Conservation (phyloP, 1,284 basidiomycete species). For the Ustilago sp. region DNA sequence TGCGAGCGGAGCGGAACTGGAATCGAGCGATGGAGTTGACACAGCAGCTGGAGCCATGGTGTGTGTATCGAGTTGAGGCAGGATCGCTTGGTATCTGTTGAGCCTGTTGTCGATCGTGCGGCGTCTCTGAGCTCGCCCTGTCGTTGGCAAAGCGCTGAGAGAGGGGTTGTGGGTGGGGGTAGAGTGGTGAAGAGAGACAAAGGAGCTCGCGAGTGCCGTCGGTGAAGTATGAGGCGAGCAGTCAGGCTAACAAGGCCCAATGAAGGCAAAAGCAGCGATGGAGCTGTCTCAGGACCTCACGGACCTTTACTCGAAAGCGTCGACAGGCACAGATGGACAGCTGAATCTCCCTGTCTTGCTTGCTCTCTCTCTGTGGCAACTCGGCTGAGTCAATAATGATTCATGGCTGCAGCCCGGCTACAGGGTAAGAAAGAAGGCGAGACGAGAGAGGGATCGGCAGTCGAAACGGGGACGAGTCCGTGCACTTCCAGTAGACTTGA, state of each 20-base stretch:
- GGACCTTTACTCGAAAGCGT: neutral
- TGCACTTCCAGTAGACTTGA: conserved; percentile 17
- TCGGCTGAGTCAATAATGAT: neutral
- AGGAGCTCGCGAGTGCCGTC: neutral
- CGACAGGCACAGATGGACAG: conserved; percentile 10
- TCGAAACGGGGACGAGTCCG: conserved; percentile 16
- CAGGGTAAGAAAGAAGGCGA: neutral
- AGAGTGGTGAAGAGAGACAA: conserved; percentile 1
- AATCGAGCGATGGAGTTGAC: conserved; percentile 4
- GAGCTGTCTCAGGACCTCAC: conserved; percentile 6
- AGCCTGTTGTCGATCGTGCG: neutral
- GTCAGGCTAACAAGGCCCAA: conserved; percentile 2
- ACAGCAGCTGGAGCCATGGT: conserved; percentile 41
- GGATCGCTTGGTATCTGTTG: neutral
- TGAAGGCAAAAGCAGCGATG: neutral
- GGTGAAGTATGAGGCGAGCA: neutral
- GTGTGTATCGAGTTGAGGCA: neutral
- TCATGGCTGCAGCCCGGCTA: neutral
- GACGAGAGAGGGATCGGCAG: conserved; percentile 6
- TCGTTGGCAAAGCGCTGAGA: neutral
- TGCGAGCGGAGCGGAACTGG: neutral
- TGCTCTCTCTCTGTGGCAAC: neutral
- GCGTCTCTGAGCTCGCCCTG: neutral
- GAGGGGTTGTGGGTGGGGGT: neutral
- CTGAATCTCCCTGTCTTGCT: neutral